Base-by-base conservation (phyloP, 1,284 basidiomycete species). In the Schizopora paradoxa region DNA sequence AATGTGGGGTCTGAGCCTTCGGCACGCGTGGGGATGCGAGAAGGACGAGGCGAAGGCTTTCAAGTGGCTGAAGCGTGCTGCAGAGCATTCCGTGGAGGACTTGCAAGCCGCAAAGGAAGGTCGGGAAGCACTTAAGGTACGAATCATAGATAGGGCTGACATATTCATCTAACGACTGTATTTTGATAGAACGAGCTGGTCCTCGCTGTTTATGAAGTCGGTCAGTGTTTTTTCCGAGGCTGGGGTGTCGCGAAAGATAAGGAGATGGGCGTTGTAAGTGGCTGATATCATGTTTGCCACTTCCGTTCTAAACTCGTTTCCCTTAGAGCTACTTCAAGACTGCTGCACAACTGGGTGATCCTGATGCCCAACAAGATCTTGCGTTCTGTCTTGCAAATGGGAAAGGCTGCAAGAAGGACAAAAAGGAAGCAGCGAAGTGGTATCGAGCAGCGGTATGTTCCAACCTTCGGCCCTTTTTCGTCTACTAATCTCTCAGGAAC, bases 191-290 rank as follows among this genome's bases (percentile, higher is more conserved):
- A 73, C 28, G 91, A 94, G 62, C 73, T 95, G 7, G 83, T 93
- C 28, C 70, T 94, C 22, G 89, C 91, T 2, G 87, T 94, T 37
- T 91, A 93, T 60, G 91, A 95, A 66, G 86, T 95, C 5, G 91
- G 88, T 1, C 88, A 91, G 62, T 92, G 90, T 61, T 93, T 91
- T 64, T 89, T 88, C 61, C 86, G 89, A 51, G 91, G 91, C 0
- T 94, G 91, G 89, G 91, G 91, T 4, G 80, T 90, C 10, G 65
- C 71, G 43, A 89, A 89, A 64, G 90, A 94, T 64, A 85, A 84
- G 66, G 84, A 82, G 68, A 89, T 90, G 85, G 88, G 80, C 10
- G 79, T 89, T 38, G 82, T 85, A 58, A 45, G 82, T 77, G 7
- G 32, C 44, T 13, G 41, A 21, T 18, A 38, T 47, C 45, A 40